These are phyloP conservation scores for Phoenix dactylifera DNA, from an alignment of 176 grass and related monocot species.

Conservation along the genomic window DNA sequence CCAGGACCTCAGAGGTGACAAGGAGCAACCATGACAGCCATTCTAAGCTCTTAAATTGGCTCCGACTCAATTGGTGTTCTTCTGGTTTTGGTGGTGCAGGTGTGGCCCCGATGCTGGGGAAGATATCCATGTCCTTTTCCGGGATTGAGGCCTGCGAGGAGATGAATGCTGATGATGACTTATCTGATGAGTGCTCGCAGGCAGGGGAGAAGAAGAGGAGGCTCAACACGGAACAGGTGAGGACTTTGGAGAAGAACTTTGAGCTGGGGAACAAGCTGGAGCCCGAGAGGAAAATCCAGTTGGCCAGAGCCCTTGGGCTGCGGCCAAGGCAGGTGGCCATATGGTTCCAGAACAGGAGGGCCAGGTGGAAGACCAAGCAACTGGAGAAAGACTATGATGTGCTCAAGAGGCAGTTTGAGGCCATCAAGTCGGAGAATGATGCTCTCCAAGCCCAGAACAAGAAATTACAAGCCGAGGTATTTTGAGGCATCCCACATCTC, in stretches of 20 bases:
- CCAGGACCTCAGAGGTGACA: neutral
- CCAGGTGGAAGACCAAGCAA: slow-evolving; percentile 21
- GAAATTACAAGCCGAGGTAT: slow-evolving; percentile 14
- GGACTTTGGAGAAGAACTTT: slow-evolving; percentile 17
- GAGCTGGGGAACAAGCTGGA: slow-evolving; percentile 23
- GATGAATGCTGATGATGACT: neutral
- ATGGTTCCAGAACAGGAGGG: slow-evolving; percentile 22
- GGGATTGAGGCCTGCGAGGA: neutral
- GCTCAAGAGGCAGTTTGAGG: slow-evolving; percentile 15
- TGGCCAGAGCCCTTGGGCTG: slow-evolving; percentile 13
- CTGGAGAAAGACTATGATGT: slow-evolving; percentile 14
- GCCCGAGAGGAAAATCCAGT: slow-evolving; percentile 16
- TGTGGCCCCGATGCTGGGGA: neutral
- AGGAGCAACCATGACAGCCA: neutral
- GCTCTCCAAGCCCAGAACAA: slow-evolving; percentile 8
- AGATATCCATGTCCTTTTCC: neutral
- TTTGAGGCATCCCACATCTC: neutral
- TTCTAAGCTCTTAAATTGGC: neutral
- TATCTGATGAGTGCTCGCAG: slow-evolving; percentile 2
- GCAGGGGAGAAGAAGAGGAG: slow-evolving; percentile 18
- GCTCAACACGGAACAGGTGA: slow-evolving; percentile 17
- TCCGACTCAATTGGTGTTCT: neutral
- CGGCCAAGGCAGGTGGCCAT: slow-evolving; percentile 20
- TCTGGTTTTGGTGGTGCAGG: neutral
- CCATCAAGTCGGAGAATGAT: slow-evolving; percentile 14